Conservation (phyloP, 352 stramenopile species). For the Phytopythium helicoides region DNA sequence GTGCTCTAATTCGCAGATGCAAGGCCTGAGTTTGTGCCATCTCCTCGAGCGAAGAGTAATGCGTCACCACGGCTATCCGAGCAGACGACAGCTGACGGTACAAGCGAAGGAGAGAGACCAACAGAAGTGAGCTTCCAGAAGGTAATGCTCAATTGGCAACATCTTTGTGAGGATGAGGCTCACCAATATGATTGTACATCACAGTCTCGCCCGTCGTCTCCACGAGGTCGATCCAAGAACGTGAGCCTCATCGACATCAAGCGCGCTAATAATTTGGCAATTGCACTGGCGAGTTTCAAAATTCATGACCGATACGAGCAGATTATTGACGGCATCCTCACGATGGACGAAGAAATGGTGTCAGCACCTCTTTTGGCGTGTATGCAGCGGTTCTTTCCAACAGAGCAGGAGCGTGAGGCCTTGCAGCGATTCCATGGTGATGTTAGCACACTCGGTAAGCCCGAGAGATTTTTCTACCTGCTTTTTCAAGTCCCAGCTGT, state of each 20-base stretch:
- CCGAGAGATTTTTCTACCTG: constrained; percentile 69
- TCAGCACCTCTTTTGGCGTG: constrained; percentile 62
- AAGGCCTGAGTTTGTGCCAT: constrained; percentile 48
- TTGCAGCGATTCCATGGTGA: constrained; percentile 45
- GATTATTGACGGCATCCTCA: constrained; percentile 53
- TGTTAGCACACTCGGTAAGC: constrained; percentile 50
- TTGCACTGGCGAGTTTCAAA: constrained; percentile 77
- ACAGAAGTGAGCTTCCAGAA: constrained; percentile 49
- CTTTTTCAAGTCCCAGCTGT: constrained; percentile 61
- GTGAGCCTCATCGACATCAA: constrained; percentile 79
- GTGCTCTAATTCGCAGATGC: constrained; percentile 22
- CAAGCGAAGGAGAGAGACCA: not conserved
- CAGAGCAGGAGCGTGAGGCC: constrained; percentile 48
- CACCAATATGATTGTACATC: no score
- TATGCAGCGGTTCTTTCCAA: constrained; percentile 77
- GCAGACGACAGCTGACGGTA: constrained; percentile 14
- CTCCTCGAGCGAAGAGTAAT: constrained; percentile 37
- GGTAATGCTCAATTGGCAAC: constrained; percentile 32
- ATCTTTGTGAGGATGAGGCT: no score
- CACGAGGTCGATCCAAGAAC: constrained; percentile 68
- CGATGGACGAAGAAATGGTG: constrained; percentile 56
- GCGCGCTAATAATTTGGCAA: constrained; percentile 73
- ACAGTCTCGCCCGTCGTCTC: constrained; percentile 63
- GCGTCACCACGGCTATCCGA: constrained; percentile 16
- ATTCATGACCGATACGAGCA: constrained; percentile 67